These are phyloP conservation scores for Forsythia suspensa DNA, from an alignment of 257 asterid species.

Conservation along the genomic window DNA sequence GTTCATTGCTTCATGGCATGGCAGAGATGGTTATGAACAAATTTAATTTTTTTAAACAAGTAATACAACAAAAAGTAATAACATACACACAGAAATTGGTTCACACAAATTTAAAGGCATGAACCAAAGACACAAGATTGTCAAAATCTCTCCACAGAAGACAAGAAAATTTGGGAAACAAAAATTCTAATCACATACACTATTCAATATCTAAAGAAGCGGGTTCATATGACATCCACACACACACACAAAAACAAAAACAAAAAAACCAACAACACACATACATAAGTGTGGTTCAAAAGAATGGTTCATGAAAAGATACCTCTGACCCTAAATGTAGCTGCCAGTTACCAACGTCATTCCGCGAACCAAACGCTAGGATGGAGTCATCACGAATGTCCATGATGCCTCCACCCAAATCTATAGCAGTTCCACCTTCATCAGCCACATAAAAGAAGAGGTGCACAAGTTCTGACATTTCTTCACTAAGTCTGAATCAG, in stretches of 20 bases:
- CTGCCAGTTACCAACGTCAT: conserved; percentile 87
- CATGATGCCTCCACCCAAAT: conserved; percentile 52
- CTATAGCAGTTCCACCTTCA: conserved; percentile 71
- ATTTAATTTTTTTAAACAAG: neutral
- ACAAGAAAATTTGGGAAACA: neutral
- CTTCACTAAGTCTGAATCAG: conserved; percentile 46
- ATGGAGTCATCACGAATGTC: conserved; percentile 44
- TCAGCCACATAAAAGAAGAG: conserved; percentile 95
- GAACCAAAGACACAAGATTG: neutral
- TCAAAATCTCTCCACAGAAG: neutral
- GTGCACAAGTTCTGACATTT: conserved; percentile 56
- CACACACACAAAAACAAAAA: neutral
- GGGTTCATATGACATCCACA: neutral
- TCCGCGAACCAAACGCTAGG: conserved; percentile 69
- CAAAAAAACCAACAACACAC: neutral
- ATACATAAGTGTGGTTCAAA: neutral
- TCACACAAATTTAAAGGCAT: neutral
- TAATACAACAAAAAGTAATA: conserved; percentile 14
- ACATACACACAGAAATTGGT: conserved; percentile 10
- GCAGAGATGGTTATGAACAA: neutral
- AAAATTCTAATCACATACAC: neutral
- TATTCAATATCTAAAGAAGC: neutral
- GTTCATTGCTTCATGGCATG: neutral
- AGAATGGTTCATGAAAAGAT: conserved; percentile 17
- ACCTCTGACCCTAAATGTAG: conserved; percentile 85